Evolutionary conservation across 2,329 filamentous ascomycete genomes (phyloP), one percentile per base, ranked within the genome.

Genomic region (Trichoderma asperellum): DNA sequence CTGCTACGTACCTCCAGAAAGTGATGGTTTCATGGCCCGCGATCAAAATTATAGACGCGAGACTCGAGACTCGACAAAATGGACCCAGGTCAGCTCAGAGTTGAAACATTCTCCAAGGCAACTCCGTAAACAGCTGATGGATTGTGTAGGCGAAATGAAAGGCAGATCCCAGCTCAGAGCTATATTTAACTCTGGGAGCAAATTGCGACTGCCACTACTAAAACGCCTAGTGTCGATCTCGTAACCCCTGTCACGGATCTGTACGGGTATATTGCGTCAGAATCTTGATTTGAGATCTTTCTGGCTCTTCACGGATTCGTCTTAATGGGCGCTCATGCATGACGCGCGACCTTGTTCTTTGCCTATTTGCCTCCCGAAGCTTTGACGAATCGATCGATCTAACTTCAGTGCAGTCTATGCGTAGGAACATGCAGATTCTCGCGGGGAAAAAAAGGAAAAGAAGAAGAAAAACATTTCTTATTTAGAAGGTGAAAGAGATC

Each of bases 221-320:
- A 66, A 64, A 32, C n/a, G 63, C 63, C 63, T 67, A 67, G 63
- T 67, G 63, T 67, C 63, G 63, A 67, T 67, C 63, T 67, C 37
- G 63, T 34, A 58, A 59, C 63, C 63, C 63, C 55, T 59, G 63
- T 67, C 63, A 67, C 63, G 63, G 63, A 67, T 67, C 63, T 67
- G n/a, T 59, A 67, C 37, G 63, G 52, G 40, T 67, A 67, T 58
- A 67, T 67, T 59, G 63, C 63, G 63, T 67, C 63, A 67, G 63
- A 49, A 67, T 67, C 55, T 67, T 67, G 63, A 59, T 58, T 47
- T 24, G 16, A 58, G 63, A 67, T 67, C 63, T 37, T 32, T 34
- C 53, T 37, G 24, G 53, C 8, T 29, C 37, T 47, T 34, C 55
- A 32, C 21, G 14, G 8, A 55, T 40, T 67, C 24, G 37, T 8